phyloP scores from a whole-genome alignment of 108 stramenopile species.

The Schizochytrium sp. region DNA sequence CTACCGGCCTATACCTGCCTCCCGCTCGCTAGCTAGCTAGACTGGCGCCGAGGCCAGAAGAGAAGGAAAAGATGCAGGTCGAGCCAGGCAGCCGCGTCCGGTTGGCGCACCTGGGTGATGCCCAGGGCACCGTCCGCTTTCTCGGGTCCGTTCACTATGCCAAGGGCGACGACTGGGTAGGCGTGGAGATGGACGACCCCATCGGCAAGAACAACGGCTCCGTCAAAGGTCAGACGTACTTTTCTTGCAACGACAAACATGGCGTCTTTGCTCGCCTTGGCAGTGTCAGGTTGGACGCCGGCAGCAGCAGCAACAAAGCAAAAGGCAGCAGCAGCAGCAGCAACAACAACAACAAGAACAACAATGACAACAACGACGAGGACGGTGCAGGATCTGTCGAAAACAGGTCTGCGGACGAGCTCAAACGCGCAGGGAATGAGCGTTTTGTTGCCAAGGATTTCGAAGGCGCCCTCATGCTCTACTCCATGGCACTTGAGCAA shows the following conservation, averaged over 20 bases:
- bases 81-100: background rate
- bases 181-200: conserved; percentile 35
- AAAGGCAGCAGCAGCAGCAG: no score
- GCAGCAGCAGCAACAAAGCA: background rate
- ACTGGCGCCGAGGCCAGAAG: no score
- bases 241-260: conserved; percentile 25
- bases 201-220: conserved; percentile 41
- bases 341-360: background rate
- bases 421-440: background rate
- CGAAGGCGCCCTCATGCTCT: background rate
- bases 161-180: conserved; percentile 38
- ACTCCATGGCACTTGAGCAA: background rate
- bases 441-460: background rate
- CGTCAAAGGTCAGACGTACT: conserved; percentile 35
- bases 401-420: background rate
- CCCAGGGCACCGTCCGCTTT: conserved; percentile 25
- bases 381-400: background rate
- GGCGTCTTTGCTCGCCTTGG: conserved; percentile 26
- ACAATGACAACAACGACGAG: no score
- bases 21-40: no score
- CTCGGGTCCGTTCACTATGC: conserved; percentile 30
- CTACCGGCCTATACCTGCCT: no score
- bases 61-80: background rate
- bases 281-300: background rate
- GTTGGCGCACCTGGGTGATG: background rate